Evolutionary conservation across 2,329 filamentous ascomycete genomes (phyloP).

Genomic region (Coniochaeta pulveracea): DNA sequence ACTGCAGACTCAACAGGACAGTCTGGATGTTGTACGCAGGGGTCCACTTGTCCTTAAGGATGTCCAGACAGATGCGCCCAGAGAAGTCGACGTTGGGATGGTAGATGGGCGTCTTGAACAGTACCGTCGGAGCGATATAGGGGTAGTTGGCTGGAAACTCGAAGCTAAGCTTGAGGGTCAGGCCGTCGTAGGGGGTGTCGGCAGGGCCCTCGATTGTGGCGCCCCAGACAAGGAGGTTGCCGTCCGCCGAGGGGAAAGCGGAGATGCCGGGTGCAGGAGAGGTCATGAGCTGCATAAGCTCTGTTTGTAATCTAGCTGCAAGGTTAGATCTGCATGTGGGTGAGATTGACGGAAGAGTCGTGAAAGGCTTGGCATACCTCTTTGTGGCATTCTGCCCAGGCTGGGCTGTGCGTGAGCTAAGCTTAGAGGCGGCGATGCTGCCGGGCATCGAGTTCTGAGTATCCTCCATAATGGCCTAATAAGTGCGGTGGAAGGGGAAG

Average conservation of each 20-base stretch:
- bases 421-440: constrained; percentile 51
- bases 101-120: constrained; percentile 98
- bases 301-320: constrained; percentile 69
- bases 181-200: constrained; percentile 79
- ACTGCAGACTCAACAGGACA: constrained; percentile 86
- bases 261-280: constrained; percentile 87
- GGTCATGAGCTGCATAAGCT: constrained; percentile 98
- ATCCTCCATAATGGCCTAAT: constrained; percentile 45
- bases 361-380: constrained; percentile 40
- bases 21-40: constrained; percentile 95
- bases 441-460: constrained; percentile 58
- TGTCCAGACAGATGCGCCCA: constrained; percentile 92
- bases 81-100: constrained; percentile 98
- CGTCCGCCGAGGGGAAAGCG: constrained; percentile 83
- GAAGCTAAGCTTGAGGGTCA: constrained; percentile 88
- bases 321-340: neutral
- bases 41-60: constrained; percentile 98
- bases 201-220: constrained; percentile 87
- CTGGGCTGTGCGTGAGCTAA: constrained; percentile 48
- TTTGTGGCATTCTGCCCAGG: constrained; percentile 63
- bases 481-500: constrained; percentile 18
- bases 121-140: constrained; percentile 78
- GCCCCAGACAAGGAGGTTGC: constrained; percentile 85
- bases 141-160: constrained; percentile 88
- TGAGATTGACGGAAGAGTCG: neutral